Evolutionary conservation across 2,329 filamentous ascomycete species (phyloP).

Genomic region (Iodosphaeria phyllophila): DNA sequence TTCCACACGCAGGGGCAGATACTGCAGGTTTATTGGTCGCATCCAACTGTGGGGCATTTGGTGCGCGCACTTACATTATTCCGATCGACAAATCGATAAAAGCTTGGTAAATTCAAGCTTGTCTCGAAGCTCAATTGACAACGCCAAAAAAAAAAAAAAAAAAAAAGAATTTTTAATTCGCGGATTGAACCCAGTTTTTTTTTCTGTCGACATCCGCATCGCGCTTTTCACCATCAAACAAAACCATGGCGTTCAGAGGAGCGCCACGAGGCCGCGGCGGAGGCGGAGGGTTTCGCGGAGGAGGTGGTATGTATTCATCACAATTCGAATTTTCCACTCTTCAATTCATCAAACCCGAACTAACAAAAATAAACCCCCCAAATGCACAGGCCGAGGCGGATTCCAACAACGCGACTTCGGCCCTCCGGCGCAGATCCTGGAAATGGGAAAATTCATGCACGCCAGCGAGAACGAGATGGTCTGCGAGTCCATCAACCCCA

Average conservation of each 20-base stretch:
- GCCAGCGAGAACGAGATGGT: slow-evolving; percentile 95
- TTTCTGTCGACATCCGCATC: not conserved
- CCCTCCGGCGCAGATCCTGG: slow-evolving; percentile 21
- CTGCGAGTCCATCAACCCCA: slow-evolving; percentile 85
- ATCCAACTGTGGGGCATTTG: no score
- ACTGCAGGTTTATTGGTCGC: no score
- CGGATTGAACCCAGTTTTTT: no score
- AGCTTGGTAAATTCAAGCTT: no score
- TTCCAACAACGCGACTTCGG: slow-evolving; percentile 15
- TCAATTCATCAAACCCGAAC: not conserved
- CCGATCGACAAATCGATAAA: no score
- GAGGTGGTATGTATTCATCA: slow-evolving; percentile 10
- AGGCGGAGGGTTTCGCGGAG: slow-evolving; percentile 11
- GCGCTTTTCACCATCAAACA: slow-evolving; percentile 1
- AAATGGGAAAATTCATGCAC: slow-evolving; percentile 91
- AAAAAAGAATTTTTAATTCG: no score
- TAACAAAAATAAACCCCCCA: not conserved
- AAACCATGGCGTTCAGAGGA: slow-evolving; percentile 7
- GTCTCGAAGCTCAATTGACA: no score
- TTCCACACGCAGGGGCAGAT: no score
- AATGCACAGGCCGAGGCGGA: slow-evolving; percentile 13
- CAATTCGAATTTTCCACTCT: not conserved
- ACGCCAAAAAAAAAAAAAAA: no score
- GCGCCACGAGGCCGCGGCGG: slow-evolving; percentile 14
- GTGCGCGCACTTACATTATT: no score